Percentiles rank a stretch among this genome's conserved stretches.
These are phyloP conservation scores for Zasmidium cellare DNA, from an alignment of 2,329 filamentous ascomycete species.

Conservation along the genomic window DNA sequence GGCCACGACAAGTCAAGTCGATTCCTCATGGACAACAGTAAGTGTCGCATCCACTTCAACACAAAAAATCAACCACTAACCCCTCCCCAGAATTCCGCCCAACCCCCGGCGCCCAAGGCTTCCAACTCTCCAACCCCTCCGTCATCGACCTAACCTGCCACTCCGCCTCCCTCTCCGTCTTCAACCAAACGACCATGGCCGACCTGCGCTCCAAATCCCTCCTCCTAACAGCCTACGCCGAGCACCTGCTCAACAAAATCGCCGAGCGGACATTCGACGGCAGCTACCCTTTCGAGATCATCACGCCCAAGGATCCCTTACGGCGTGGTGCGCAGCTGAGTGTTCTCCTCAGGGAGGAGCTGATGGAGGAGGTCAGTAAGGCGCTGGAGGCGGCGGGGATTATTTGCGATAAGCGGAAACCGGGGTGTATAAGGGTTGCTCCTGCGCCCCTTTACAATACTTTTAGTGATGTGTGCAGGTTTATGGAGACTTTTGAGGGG, in stretches of 20 bases:
- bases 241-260: slow-evolving; percentile 57
- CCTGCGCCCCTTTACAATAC: slow-evolving; percentile 82
- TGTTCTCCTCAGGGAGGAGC: slow-evolving; percentile 64
- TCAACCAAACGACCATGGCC: slow-evolving; percentile 68
- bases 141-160: slow-evolving; percentile 75
- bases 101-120: slow-evolving; percentile 75
- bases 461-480: slow-evolving; percentile 70
- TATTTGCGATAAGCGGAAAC: slow-evolving; percentile 80
- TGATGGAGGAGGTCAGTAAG: slow-evolving; percentile 67
- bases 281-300: slow-evolving; percentile 44
- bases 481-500: slow-evolving; percentile 55
- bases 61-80: too few relatives aligned
- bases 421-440: slow-evolving; percentile 79
- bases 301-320: slow-evolving; percentile 68
- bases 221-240: slow-evolving; percentile 73
- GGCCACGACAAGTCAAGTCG: slow-evolving; percentile 73
- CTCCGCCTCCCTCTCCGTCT: slow-evolving; percentile 69
- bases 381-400: slow-evolving; percentile 68
- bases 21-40: slow-evolving; percentile 75
- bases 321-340: slow-evolving; percentile 78
- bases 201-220: slow-evolving; percentile 70
- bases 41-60: too few relatives aligned
- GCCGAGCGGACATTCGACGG: slow-evolving; percentile 20
- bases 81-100: slow-evolving; percentile 73
- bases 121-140: slow-evolving; percentile 80